Base-by-base conservation (phyloP, 176 grass and related monocot species). In the Musa troglodytarum region DNA sequence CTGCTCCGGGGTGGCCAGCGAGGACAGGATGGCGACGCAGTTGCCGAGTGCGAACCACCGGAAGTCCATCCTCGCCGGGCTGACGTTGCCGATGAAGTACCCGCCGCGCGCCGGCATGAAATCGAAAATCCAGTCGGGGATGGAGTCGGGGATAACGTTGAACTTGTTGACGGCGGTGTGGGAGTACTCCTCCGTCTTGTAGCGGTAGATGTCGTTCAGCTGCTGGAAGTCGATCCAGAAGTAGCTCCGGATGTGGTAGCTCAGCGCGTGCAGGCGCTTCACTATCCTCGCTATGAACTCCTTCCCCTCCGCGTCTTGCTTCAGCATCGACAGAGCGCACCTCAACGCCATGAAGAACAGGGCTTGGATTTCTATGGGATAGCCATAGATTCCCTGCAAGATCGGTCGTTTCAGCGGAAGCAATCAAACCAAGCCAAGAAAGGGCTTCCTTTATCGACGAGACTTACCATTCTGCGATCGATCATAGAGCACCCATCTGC, bases 81-180 rank as follows among this genome's bases (percentile, higher is more conserved):
- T 96, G 71, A 96, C 92, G 74, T 96, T 96, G 63, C 92, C 92
- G 63, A 96, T 87, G 87, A 96, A 96, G 78, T 96, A 96, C 0
- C 92, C 92, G 23, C 92, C 92, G 19, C 82, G 84, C 22, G n/a
- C 80, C 24, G 92, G 92, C 92, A 96, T 96, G 85, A 96, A 96
- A 78, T 96, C 92, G n/a, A 96, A 81, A 59, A 96, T 66, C 92
- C 92, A 96, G 74, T 96, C 89, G 56, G 92, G 92, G 86, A 96
- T 92, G 66, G 92, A 92, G 69, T 96, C 92, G 29, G 92, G 92
- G 82, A 89, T 96, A 76, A 96, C 92, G 71, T 96, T 96, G 87
- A 96, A 96, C 80, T 96, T 96, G 83, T 96, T 96, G 51, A 96
- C 89, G 62, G 92, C 89, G 17, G 92, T 96, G 87, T 96, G 92